phyloP scores from a whole-genome alignment of 352 stramenopile species.

The Phytopythium delawarense region DNA sequence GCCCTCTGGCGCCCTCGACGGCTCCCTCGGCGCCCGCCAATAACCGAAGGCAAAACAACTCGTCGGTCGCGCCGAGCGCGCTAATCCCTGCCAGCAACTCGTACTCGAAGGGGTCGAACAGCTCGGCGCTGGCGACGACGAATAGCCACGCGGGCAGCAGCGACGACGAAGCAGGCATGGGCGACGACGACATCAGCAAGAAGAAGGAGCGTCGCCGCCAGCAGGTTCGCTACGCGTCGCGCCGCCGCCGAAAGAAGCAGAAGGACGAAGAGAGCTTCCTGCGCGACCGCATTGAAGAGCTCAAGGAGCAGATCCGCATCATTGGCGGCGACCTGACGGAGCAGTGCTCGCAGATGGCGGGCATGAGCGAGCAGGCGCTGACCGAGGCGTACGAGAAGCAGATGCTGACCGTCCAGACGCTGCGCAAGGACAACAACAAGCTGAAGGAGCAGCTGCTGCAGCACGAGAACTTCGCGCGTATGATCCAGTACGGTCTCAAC shows the following conservation, averaged over 20 bases:
- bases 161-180: constrained; percentile 44
- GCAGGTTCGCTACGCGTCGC: constrained; percentile 77
- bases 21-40: constrained; percentile 9
- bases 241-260: constrained; percentile 77
- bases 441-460: constrained; percentile 77
- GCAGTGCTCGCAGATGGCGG: constrained; percentile 76
- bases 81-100: constrained; percentile 32
- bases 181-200: constrained; percentile 57
- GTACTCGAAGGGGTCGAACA: constrained; percentile 20
- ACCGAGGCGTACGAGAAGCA: constrained; percentile 82
- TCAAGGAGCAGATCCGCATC: constrained; percentile 84
- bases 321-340: constrained; percentile 73
- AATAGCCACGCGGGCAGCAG: constrained; percentile 51
- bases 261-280: constrained; percentile 83
- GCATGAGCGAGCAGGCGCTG: constrained; percentile 76
- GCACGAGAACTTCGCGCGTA: constrained; percentile 81
- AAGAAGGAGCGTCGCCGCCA: constrained; percentile 79
- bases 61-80: constrained; percentile 21
- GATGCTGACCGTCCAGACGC: constrained; percentile 71
- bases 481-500: constrained; percentile 84
- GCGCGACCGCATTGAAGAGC: constrained; percentile 73
- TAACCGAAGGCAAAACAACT: constrained; percentile 7
- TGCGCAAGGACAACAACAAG: constrained; percentile 84
- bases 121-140: constrained; percentile 36
- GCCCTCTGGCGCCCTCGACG: neutral